Base-by-base conservation (phyloP, 495 filamentous ascomycete species). In the Podospora pseudocomata region DNA sequence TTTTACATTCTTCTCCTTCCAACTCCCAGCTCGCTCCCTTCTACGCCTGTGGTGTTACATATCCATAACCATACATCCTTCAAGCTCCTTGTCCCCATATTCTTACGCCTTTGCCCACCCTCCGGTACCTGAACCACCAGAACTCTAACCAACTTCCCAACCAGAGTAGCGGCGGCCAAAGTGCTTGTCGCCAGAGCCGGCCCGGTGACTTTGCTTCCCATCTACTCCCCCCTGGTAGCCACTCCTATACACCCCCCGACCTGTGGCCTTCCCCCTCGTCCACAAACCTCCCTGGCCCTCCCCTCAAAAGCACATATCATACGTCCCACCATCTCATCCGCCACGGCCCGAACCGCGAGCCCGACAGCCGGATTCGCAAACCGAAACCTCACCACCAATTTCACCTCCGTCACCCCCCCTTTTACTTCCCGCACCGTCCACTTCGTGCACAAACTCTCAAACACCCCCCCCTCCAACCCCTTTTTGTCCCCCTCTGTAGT, bases 231-330 rank as follows among this genome's bases (percentile, higher is more conserved):
- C 23, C 0, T 1, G 23, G 23, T 23, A 23, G 23, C 23, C 23
- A 23, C 23, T 23, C 7, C 30, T 32, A 7, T 7, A 13, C 39
- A 49, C 39, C 13, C 39, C 39, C 18, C 18, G 11, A 1, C 23
- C 23, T 23, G 23, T 23, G 23, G 23, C 23, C 23, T 23, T 23
- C 23, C 23, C 23, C 23, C 23, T 23, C 18, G 1, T 11, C 72
- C 84, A 70, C 90, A 77, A 30, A 90, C 60, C 71, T 85, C 81
- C 80, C 82, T 81, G 55, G 91, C 91, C 75, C 92, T 83, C 81
- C 84, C 85, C 83, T 97, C 93, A 84, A 98, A 99, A 32, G 95
- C 95, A 80, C 90, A 87, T 73, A 99, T 90, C 94, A 99, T 95
- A 63, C 90, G 81, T 13, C 85, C 86, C 27, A 91, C 94, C 73